A percentile compares a stretch with the other conserved stretches of the same genome.
phyloP scores from a whole-genome alignment of 257 asterid species.

The Fraxinus quadrangulata region DNA sequence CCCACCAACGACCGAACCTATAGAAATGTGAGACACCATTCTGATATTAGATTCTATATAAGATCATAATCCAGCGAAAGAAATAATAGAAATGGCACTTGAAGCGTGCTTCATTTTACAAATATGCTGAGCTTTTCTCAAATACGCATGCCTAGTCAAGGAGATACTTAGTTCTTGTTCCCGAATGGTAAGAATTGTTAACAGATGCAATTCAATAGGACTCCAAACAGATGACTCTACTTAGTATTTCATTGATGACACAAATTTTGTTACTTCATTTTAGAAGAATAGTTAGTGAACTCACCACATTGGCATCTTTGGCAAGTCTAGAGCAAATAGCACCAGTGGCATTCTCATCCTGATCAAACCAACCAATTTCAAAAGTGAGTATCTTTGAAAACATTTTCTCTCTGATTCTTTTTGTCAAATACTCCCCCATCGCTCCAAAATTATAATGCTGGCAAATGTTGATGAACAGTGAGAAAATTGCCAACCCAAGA shows the following conservation, averaged over 20 bases:
- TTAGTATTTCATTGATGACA: not conserved
- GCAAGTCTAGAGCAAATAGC: slow-evolving; percentile 86
- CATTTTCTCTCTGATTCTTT: slow-evolving; percentile 82
- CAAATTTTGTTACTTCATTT: not conserved
- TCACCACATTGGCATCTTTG: slow-evolving; percentile 91
- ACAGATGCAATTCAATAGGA: not conserved
- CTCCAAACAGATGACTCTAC: not conserved
- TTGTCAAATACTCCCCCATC: slow-evolving; percentile 91
- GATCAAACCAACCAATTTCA: slow-evolving; percentile 95
- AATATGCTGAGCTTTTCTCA: too few relatives aligned
- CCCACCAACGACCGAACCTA: slow-evolving; percentile 94
- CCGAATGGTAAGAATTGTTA: not conserved
- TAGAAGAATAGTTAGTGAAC: slow-evolving; percentile 6
- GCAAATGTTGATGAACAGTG: slow-evolving; percentile 56
- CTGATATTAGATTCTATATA: not conserved
- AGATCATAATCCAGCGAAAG: not conserved
- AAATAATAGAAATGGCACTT: not conserved
- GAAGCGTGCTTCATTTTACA: not conserved
- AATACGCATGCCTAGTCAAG: too few relatives aligned
- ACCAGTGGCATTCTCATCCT: slow-evolving; percentile 75
- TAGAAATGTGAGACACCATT: not conserved
- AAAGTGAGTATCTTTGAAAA: slow-evolving; percentile 83
- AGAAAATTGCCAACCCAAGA: slow-evolving; percentile 71
- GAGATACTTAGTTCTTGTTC: not conserved
- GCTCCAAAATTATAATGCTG: slow-evolving; percentile 89